These are phyloP conservation scores for Fusarium sp. DNA, from an alignment of 2,329 filamentous ascomycete species.

Conservation along the genomic window DNA sequence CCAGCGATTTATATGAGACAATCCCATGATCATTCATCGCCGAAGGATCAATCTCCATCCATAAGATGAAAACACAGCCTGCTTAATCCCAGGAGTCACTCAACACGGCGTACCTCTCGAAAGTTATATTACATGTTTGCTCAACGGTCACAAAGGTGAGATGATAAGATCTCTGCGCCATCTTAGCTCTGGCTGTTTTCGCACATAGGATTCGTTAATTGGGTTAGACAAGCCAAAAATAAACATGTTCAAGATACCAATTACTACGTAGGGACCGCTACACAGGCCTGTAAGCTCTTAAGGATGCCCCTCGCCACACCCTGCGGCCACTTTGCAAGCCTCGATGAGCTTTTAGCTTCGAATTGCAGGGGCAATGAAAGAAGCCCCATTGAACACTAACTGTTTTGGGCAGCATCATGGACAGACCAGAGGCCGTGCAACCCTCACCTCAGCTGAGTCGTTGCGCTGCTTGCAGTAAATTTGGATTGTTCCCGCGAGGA, in stretches of 20 bases:
- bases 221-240: slow-evolving; percentile 35
- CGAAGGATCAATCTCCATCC: slow-evolving; percentile 19
- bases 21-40: slow-evolving; percentile 28
- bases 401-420: slow-evolving; percentile 1
- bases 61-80: slow-evolving; percentile 20
- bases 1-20: slow-evolving; percentile 28
- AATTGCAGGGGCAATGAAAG: slow-evolving; percentile 18
- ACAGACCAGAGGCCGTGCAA: slow-evolving; percentile 6
- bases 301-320: slow-evolving; percentile 36
- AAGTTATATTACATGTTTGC: not conserved
- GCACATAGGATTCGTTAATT: slow-evolving; percentile 6
- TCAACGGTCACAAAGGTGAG: not conserved
- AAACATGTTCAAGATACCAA: slow-evolving; percentile 8
- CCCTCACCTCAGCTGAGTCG: slow-evolving; percentile 28
- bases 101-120: too few relatives aligned
- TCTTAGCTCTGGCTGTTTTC: not conserved
- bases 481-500: not conserved
- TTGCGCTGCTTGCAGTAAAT: slow-evolving; percentile 1
- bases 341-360: slow-evolving; percentile 24
- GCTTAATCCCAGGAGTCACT: not conserved
- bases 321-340: slow-evolving; percentile 30
- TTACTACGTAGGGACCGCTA: too few relatives aligned
- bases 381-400: slow-evolving; percentile 11
- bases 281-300: not conserved
- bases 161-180: not conserved